phyloP scores from a whole-genome alignment of 2,329 filamentous ascomycete genomes.

The Ophiostoma triangulosporum region DNA sequence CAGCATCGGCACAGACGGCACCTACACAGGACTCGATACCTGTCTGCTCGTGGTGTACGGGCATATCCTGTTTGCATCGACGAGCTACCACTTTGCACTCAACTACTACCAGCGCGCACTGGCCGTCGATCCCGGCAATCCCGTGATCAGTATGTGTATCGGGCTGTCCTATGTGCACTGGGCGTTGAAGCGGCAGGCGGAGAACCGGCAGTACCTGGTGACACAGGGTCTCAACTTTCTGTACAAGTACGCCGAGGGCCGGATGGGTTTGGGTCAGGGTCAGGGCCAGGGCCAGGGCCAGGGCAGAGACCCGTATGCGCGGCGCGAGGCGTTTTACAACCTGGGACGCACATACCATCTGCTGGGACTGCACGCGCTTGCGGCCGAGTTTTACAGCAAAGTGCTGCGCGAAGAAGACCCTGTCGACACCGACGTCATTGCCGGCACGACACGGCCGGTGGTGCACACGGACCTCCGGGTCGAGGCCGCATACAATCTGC shows the following conservation, averaged over 20 bases:
- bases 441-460: not conserved
- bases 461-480: slow-evolving; percentile 37
- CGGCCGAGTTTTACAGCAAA: slow-evolving; percentile 53
- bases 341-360: slow-evolving; percentile 63
- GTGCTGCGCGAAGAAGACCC: slow-evolving; percentile 28
- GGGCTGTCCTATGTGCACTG: slow-evolving; percentile 79
- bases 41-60: slow-evolving; percentile 79
- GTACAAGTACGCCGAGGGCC: slow-evolving; percentile 54
- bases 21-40: slow-evolving; percentile 55
- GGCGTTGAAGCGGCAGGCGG: slow-evolving; percentile 74
- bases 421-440: slow-evolving; percentile 8
- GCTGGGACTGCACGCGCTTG: slow-evolving; percentile 59
- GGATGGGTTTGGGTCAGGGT: slow-evolving; percentile 24
- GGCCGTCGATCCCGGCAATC: slow-evolving; percentile 61
- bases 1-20: not conserved
- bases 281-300: not conserved
- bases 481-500: slow-evolving; percentile 64
- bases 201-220: slow-evolving; percentile 80
- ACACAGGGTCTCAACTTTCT: slow-evolving; percentile 76
- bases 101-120: slow-evolving; percentile 77
- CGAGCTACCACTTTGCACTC: slow-evolving; percentile 69
- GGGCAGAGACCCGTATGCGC: slow-evolving; percentile 9
- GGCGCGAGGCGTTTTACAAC: slow-evolving; percentile 73
- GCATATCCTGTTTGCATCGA: slow-evolving; percentile 74
- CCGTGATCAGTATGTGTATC: slow-evolving; percentile 67